Evolutionary conservation across 345 rosid genomes (phyloP).

Genomic region (Aquilaria yunnanensis): DNA sequence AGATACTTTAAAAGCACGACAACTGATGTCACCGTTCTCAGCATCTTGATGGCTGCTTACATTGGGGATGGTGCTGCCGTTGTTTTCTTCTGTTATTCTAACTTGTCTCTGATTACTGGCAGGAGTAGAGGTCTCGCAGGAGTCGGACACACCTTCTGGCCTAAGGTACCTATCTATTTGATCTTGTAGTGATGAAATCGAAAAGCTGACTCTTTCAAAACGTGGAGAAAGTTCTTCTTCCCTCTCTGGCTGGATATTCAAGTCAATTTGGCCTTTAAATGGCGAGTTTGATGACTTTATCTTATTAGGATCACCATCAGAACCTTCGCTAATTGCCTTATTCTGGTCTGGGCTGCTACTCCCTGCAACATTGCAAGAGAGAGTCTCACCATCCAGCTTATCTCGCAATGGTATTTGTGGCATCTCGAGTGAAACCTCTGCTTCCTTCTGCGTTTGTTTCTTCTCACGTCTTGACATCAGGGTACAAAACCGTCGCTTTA

Average conservation of each 20-base stretch:
- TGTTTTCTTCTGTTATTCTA: constrained; percentile 9
- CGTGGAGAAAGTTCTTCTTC: constrained; percentile 71
- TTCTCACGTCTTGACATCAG: constrained; percentile 61
- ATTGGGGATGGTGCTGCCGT: constrained; percentile 1
- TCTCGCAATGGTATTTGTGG: constrained; percentile 27
- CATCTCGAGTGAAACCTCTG: constrained; percentile 41
- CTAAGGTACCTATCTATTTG: constrained; percentile 26
- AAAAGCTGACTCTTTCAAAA: constrained; percentile 33
- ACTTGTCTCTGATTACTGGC: constrained; percentile 15
- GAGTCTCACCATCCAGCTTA: constrained; percentile 37
- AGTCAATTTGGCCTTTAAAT: constrained; percentile 73
- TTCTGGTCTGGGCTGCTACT: constrained; percentile 40
- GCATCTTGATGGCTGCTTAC: constrained; percentile 23
- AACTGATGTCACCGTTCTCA: constrained; percentile 15
- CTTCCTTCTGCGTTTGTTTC: constrained; percentile 59
- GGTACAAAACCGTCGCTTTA: constrained; percentile 74
- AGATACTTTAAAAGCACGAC: constrained; percentile 19
- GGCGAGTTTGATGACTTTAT: constrained; percentile 41
- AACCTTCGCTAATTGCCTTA: constrained; percentile 32
- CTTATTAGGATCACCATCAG: constrained; percentile 41
- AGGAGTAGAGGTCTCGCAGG: constrained; percentile 20
- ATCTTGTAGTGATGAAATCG: constrained; percentile 39
- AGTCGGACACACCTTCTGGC: constrained; percentile 25
- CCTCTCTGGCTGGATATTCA: constrained; percentile 86
- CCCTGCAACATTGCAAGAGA: constrained; percentile 33